phyloP scores from a whole-genome alignment of 139 green algal species.

The Dunaliella primolecta region DNA sequence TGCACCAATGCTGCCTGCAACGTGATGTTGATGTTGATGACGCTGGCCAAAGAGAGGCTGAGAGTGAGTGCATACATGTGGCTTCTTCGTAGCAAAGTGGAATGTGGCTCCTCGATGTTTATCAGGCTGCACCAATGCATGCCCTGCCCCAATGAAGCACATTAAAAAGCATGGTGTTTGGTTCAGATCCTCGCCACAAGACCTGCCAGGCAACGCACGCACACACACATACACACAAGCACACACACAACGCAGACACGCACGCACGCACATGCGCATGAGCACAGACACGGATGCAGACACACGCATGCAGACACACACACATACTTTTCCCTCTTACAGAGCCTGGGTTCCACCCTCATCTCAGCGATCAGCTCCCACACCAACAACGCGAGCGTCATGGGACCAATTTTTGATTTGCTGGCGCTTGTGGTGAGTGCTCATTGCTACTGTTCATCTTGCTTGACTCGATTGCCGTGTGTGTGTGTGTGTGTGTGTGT shows the following conservation, averaged over 20 bases:
- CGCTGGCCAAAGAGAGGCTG: constrained; percentile 31
- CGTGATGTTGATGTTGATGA: constrained; percentile 15
- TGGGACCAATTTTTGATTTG: not conserved
- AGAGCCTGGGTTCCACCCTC: not conserved
- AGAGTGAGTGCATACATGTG: not conserved
- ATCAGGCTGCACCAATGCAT: no score
- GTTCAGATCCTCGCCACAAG: no score
- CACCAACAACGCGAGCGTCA: not conserved
- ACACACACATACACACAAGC: not conserved
- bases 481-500: no score
- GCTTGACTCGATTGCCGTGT: no score
- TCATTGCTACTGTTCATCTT: no score
- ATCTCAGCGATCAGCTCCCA: not conserved
- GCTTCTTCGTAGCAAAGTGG: no score
- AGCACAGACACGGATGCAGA: not conserved
- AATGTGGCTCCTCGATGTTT: no score
- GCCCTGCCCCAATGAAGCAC: no score
- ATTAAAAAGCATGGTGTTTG: no score
- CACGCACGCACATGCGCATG: no score
- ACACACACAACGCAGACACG: not conserved
- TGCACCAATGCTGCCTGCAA: constrained; percentile 17
- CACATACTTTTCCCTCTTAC: no score
- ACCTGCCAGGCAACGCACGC: no score
- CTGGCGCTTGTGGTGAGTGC: not conserved
- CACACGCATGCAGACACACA: not conserved